These are phyloP conservation scores for Calonectria ilicicola DNA, from an alignment of 2,329 filamentous ascomycete species.

Conservation along the genomic window DNA sequence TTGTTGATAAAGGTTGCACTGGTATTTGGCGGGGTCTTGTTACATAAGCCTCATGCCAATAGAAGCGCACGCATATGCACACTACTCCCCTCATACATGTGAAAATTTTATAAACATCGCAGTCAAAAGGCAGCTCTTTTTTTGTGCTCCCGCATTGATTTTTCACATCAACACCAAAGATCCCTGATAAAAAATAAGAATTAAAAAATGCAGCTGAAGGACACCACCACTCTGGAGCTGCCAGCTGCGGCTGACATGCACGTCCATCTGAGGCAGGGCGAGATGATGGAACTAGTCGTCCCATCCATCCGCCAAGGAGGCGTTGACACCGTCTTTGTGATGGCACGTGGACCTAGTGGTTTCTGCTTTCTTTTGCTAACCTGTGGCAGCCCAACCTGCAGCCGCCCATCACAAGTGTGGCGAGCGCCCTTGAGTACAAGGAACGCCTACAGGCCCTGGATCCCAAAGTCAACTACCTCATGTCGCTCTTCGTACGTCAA, in stretches of 20 bases:
- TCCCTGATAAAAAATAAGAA: background rate
- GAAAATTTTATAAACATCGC: slow-evolving; percentile 7
- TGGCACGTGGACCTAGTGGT: slow-evolving; percentile 36
- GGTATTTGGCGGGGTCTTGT: background rate
- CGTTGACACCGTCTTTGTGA: slow-evolving; percentile 72
- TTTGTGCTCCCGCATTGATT: background rate
- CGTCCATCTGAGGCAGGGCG: slow-evolving; percentile 77
- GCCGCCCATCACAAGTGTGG: slow-evolving; percentile 34
- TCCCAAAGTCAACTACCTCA: slow-evolving; percentile 75
- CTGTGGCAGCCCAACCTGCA: slow-evolving; percentile 21
- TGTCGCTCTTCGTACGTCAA: slow-evolving; percentile 73
- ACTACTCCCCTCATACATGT: background rate
- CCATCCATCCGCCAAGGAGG: slow-evolving; percentile 69
- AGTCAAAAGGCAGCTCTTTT: background rate
- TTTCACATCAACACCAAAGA: background rate
- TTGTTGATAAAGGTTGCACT: background rate
- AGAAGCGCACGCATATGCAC: background rate
- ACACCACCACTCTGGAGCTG: slow-evolving; percentile 55
- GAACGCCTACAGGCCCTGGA: slow-evolving; percentile 69
- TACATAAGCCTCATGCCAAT: background rate
- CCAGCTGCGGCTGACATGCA: slow-evolving; percentile 76
- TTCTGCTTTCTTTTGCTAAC: slow-evolving; percentile 23
- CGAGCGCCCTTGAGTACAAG: slow-evolving; percentile 74
- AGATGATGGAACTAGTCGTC: slow-evolving; percentile 69
- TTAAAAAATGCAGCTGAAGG: slow-evolving; percentile 15